Evolutionary conservation across 495 filamentous ascomycete genomes (phyloP).

Genomic region (Penicillium arizonense): DNA sequence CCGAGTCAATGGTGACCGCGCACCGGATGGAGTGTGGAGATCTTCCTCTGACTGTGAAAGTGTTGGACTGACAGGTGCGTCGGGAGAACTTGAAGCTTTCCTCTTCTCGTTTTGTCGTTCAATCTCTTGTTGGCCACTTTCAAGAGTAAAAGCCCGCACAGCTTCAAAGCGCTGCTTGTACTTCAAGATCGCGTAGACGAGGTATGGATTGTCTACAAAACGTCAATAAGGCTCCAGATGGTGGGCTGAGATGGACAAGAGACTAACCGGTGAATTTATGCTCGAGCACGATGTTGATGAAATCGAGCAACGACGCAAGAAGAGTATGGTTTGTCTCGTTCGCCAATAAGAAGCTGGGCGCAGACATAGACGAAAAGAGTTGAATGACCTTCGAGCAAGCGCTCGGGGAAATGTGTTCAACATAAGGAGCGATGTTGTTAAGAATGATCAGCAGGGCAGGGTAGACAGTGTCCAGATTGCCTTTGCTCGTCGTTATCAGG

Average conservation of each 20-base stretch:
- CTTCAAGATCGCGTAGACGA: slow-evolving; percentile 78
- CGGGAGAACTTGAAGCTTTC: slow-evolving; percentile 59
- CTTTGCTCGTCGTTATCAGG: slow-evolving; percentile 88
- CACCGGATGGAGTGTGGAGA: slow-evolving; percentile 60
- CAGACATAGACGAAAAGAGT: slow-evolving; percentile 90
- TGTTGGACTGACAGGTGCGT: slow-evolving; percentile 34
- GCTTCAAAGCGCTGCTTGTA: slow-evolving; percentile 84
- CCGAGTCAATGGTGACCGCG: slow-evolving; percentile 63
- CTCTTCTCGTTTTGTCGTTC: slow-evolving; percentile 71
- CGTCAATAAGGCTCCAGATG: neutral
- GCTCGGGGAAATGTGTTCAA: slow-evolving; percentile 70
- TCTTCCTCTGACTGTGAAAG: slow-evolving; percentile 67
- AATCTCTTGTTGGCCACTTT: slow-evolving; percentile 91
- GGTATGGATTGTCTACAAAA: slow-evolving; percentile 70
- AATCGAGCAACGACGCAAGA: slow-evolving; percentile 79
- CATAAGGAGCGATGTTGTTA: slow-evolving; percentile 85
- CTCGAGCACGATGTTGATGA: slow-evolving; percentile 89
- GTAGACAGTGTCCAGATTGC: slow-evolving; percentile 88
- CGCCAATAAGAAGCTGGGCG: slow-evolving; percentile 88
- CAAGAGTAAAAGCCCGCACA: slow-evolving; percentile 87
- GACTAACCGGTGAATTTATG: slow-evolving; percentile 79
- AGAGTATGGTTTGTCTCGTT: slow-evolving; percentile 91
- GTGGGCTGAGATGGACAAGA: neutral
- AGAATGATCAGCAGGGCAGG: slow-evolving; percentile 89
- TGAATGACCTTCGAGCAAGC: slow-evolving; percentile 83